Base-by-base conservation (phyloP, 2,329 filamentous ascomycete genomes). In the Acrocalymma vagum region DNA sequence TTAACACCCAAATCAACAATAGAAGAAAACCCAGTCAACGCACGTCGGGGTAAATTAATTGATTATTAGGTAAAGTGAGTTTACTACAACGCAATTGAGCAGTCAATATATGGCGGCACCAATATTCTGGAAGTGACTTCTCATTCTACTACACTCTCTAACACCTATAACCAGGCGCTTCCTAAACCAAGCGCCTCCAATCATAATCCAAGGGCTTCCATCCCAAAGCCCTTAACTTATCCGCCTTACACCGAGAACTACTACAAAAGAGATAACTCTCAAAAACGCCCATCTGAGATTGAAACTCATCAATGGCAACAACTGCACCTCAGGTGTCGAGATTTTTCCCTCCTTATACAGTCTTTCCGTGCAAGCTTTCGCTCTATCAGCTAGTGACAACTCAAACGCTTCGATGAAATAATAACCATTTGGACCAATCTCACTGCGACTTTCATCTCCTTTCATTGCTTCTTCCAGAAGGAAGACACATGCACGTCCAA, bases 321-420 rank as follows among this genome's bases (percentile, higher is more conserved):
- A 15, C 6, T 27, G 14, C 6, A 37, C 33, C 4, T 37, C 23
- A 18, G 33, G 8, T 20, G 33, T 37, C 14, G 13, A 9, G n/a
- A 37, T 18, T 16, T 15, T 27, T 5, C 33, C 23, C 15, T 37
- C 33, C 7, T 18, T 37, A 21, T 37, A 37, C 33, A 28, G 18
- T 20, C 33, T 27, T 25, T 29, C 23, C 33, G 23, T 16, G 22
- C 8, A 20, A 13, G 33, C 33, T 21, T 29, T 28, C 23, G 15
- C 22, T 20, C 33, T 27, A 6, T 27, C 33, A 23, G 23, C 33
- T 20, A 37, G 3, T 9, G 33, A 26, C 33, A 36, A 15, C 22
- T 36, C 33, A 27, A 36, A 36, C 6, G 33, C 33, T 27, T 36
- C 33, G n/a, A 36, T 27, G 33, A 36, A 36, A 13, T 36, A 36